Evolutionary conservation across 257 asterid genomes (phyloP), one percentile per base, ranked within the genome.

Genomic region (Fraxinus cuspidata): DNA sequence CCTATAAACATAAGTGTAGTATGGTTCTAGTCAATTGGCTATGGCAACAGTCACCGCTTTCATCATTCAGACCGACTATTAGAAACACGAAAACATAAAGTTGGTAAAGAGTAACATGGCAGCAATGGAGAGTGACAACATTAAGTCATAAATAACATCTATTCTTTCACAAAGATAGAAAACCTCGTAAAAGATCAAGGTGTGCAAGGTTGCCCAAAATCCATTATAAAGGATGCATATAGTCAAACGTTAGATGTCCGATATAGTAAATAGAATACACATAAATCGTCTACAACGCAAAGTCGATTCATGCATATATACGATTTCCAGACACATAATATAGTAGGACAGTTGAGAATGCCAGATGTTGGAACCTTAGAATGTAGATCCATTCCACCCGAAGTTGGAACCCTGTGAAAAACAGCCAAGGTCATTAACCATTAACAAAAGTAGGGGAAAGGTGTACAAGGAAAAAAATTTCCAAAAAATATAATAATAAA

Each of bases 391-490:
- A 38, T 71, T 71, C 74, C 74, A 71, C 58, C 74, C 74, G 23
- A 71, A 71, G 74, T 71, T 71, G 58, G 74, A 71, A 49, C 74
- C 74, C 74, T 71, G 74, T 28, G 12, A 71, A 12, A 71, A 37
- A 71, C 32, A 38, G 40, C 65, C 65, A 6, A n/a, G 3, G 27
- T n/a, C 25, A 56, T 11, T 18, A 56, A n/a, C 13, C 7, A n/a
- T 56, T 56, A 56, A 27, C 7, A 56, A n/a, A n/a, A 56, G 65
- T n/a, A 56, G 65, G 21, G 12, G 65, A 9, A 56, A 19, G 3
- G 27, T 56, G 7, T 19, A 7, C 7, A 56, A 56, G 65, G 21
- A n/a, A n/a, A 11, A n/a, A 56, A 56, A 28, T 1, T 18, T 18
- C 4, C 1, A 18, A 51, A 16, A 11, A 51, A 18, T 15, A 18